Base-by-base conservation (phyloP, 2,329 filamentous ascomycete genomes). In the Tolypocladium endophyticum region DNA sequence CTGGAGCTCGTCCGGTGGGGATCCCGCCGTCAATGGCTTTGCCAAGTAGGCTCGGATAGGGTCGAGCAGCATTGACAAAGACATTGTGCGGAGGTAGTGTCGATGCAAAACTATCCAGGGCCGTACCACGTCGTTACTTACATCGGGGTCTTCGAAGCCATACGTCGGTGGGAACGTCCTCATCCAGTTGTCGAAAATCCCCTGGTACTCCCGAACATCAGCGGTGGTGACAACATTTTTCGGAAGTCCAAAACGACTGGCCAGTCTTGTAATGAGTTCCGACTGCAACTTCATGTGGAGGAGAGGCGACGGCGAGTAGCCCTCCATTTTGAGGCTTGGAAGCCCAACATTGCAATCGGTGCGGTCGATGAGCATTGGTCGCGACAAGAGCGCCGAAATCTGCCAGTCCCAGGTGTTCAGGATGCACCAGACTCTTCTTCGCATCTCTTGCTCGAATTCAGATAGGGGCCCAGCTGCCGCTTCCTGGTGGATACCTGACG, bases 31-130 rank as follows among this genome's bases (percentile, higher is more conserved):
- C 67, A 72, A 65, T 3, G 67, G 64, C 52, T 71, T 73, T 2
- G 75, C 75, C n/a, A 83, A 71, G 62, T 74, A 80, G 1, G 72
- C 66, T 59, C 80, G 77, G 14, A 81, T 66, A 11, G 78, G 76
- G 53, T 77, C 70, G 1, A 82, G 68, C 58, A 77, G 73, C 61
- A 77, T 76, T 59, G 78, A 73, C 55, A 77, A 75, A 12, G 74
- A 71, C 61, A 77, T 74, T 20, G 72, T 75, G 55, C 78, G 75
- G 3, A 82, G 63, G 59, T 79, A 74, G 54, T 72, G 70, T 9
- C 80, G 75, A 57, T 82, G 79, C 38, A 78, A 69, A 2, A 74
- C 67, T 23, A 80, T 73, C 67, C 78, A 80, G 0, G 72, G 71
- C 60, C 76, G 69, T 4, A 68, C 62, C 5, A 65, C 62, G 60